Evolutionary conservation across 192 early-diverging fungal species (phyloP).

Genomic region (Kappamyces sp.): DNA sequence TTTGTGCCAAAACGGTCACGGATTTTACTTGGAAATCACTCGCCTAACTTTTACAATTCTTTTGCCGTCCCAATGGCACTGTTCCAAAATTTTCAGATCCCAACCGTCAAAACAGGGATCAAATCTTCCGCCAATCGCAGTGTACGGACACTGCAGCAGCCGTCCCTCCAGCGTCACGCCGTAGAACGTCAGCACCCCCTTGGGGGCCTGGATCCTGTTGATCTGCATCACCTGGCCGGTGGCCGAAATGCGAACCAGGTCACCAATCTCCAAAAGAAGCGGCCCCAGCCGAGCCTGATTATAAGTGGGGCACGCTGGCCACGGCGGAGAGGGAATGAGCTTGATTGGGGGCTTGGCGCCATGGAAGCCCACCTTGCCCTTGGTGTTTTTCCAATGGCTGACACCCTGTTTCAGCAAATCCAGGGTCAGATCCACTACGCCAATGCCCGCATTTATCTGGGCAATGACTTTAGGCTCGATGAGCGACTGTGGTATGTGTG

Average conservation of each 20-base stretch:
- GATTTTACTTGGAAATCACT: slow-evolving; percentile 2
- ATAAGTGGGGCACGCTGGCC: background rate
- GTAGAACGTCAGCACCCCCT: background rate
- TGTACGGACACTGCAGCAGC: background rate
- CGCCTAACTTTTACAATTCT: slow-evolving; percentile 7
- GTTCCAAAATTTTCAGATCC: background rate
- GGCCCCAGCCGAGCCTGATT: slow-evolving; percentile 2
- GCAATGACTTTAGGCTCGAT: slow-evolving; percentile 11
- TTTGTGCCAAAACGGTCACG: background rate
- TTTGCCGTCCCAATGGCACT: slow-evolving; percentile 7
- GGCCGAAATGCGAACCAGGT: slow-evolving; percentile 3
- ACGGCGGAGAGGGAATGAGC: background rate
- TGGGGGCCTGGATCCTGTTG: background rate
- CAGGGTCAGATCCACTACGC: slow-evolving; percentile 4
- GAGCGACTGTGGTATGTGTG: background rate
- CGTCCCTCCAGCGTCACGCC: background rate
- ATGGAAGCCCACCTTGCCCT: background rate
- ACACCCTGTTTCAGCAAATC: slow-evolving; percentile 12
- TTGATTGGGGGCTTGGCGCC: background rate
- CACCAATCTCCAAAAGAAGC: slow-evolving; percentile 4
- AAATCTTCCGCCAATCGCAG: slow-evolving; percentile 8
- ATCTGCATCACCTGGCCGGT: background rate
- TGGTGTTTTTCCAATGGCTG: slow-evolving; percentile 8
- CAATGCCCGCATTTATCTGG: background rate
- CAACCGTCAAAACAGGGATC: slow-evolving; percentile 5